Evolutionary conservation across 257 asterid genomes (phyloP).

Genomic region (Solanum neorickii): DNA sequence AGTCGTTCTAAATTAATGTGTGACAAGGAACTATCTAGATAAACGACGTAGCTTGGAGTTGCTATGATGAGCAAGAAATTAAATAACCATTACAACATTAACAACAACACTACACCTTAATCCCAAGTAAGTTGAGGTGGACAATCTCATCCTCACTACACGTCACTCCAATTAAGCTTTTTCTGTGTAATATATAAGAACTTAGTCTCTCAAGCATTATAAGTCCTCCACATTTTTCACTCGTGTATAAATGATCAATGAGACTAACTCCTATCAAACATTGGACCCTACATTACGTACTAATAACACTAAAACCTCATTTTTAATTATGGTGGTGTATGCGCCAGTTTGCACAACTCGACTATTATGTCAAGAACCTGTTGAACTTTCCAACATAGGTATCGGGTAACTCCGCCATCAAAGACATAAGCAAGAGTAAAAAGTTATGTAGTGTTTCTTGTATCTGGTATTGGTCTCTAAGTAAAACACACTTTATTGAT

Average conservation of each 20-base stretch:
- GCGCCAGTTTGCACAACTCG: not conserved
- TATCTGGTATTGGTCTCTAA: not conserved
- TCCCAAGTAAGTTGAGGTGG: not conserved
- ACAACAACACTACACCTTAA: not conserved
- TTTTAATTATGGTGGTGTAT: not conserved
- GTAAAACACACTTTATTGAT: not conserved
- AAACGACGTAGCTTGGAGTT: not conserved
- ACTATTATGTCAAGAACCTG: not conserved
- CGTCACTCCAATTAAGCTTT: not conserved
- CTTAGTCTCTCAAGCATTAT: not conserved
- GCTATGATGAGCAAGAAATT: not conserved
- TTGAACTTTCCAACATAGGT: not conserved
- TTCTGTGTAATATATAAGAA: not conserved
- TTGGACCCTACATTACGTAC: not conserved
- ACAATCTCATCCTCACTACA: not conserved
- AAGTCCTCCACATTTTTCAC: not conserved
- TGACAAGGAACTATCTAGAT: not conserved
- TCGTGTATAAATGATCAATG: not conserved
- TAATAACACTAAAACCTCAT: not conserved
- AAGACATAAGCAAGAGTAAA: not conserved
- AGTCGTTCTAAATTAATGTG: not conserved
- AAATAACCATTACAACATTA: not conserved
- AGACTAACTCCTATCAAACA: not conserved
- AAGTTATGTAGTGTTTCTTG: not conserved
- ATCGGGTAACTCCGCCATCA: not conserved